Evolutionary conservation across 2,329 filamentous ascomycete genomes (phyloP), one percentile per base, ranked within the genome.

Genomic region (Lecanicillium sp.): DNA sequence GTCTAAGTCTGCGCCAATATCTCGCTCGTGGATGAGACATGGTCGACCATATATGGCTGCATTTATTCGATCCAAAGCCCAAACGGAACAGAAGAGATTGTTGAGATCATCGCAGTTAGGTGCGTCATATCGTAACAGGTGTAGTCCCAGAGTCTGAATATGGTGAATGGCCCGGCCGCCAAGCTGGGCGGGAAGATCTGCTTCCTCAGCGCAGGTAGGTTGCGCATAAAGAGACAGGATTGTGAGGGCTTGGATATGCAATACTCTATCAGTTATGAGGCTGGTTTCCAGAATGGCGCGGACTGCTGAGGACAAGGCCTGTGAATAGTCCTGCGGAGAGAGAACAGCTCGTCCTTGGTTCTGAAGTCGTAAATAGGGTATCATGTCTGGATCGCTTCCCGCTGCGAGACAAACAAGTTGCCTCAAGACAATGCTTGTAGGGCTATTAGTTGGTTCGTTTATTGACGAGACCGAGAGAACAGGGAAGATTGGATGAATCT

Each of bases 151-250:
- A 0, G 73, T 77, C 29, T 77, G 69, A 29, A 71, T 65, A 40
- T 79, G 71, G 38, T 78, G 73, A 8, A 76, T 64, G 2, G 75
- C 75, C 14, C 68, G 64, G 7, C 64, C 66, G 19, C 68, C 70
- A 3, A 78, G 53, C 19, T 75, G 65, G 2, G 73, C 67, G 0
- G 75, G 71, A 4, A 71, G 50, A 46, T 78, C 71, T 9, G 70
- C 65, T 45, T 78, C 73, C 25, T 73, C 68, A 2, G 69, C 60
- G 32, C 63, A 63, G 4, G 63, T 64, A 1, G 72, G 71, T 42
- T 80, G 74, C n/a, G 68, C 70, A 47, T 75, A 79, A n/a, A 79
- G 58, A 0, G 74, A 75, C 14, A 78, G 53, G 34, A 78, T 63
- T 18, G 67, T 62, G 6, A 76, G 59, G 12, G 71, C 63, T 19